Percentiles rank a stretch among this genome's conserved stretches.
phyloP scores from a whole-genome alignment of 108 stramenopile species.

The Aureococcus anophagefferens region DNA sequence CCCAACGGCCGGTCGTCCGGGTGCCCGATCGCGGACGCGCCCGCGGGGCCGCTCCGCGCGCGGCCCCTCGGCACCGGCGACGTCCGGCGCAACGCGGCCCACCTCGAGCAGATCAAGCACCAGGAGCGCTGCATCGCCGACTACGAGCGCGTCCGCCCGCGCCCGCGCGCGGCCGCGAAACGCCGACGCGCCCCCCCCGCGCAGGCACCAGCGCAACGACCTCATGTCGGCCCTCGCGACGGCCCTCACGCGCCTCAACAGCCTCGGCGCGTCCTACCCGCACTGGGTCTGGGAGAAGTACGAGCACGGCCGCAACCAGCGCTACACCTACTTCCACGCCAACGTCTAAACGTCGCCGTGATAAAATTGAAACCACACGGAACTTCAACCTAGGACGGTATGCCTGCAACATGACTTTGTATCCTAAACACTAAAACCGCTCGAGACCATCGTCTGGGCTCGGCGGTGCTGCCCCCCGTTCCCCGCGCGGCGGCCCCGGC shows the following conservation, averaged over 20 bases:
- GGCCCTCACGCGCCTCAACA: background rate
- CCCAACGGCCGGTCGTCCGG: background rate
- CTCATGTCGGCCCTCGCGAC: background rate
- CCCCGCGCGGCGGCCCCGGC: no score
- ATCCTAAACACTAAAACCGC: no score
- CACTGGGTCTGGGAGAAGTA: background rate
- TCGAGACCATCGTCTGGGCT: no score
- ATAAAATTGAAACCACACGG: no score
- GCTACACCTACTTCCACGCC: no score
- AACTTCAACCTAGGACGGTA: no score
- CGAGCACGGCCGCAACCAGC: background rate
- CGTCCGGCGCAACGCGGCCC: no score
- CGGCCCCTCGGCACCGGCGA: background rate
- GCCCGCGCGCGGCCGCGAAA: no score
- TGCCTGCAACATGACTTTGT: no score
- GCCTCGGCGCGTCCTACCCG: background rate
- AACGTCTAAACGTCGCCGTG: no score
- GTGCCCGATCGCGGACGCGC: background rate
- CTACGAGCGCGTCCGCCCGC: background rate
- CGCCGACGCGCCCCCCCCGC: no score
- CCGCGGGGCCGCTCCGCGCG: background rate
- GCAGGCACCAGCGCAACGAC: background rate
- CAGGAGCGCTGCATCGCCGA: background rate
- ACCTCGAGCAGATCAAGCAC: background rate
- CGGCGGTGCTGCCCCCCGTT: no score